Percentiles rank a stretch among this genome's conserved stretches.
These are phyloP conservation scores for Penstemon davidsonii DNA, from an alignment of 257 asterid species.

Conservation along the genomic window DNA sequence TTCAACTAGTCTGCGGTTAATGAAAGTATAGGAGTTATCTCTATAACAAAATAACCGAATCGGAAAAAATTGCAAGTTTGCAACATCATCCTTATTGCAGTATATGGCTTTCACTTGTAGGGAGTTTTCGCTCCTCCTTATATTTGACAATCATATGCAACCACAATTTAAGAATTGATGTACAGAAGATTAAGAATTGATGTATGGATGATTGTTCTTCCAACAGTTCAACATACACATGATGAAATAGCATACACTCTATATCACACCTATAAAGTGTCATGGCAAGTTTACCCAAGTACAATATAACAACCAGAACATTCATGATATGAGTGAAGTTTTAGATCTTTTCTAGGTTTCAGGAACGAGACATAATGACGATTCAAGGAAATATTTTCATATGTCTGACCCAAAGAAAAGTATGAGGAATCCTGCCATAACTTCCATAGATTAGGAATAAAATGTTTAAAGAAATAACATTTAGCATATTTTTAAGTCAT, in stretches of 20 bases:
- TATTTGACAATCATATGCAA: constrained; percentile 1
- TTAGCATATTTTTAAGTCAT: constrained; percentile 9
- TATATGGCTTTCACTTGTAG: neutral
- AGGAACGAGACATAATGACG: constrained; percentile 1
- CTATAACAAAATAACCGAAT: neutral
- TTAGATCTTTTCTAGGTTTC: constrained; percentile 12
- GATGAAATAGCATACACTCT: constrained; percentile 8
- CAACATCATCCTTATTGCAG: neutral
- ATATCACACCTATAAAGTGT: constrained; percentile 4
- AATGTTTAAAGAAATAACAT: constrained; percentile 8
- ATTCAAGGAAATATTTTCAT: constrained; percentile 4
- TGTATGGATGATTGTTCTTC: neutral
- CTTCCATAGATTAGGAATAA: constrained; percentile 6
- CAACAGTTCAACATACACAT: neutral
- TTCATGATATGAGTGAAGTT: constrained; percentile 8
- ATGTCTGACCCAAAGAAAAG: neutral
- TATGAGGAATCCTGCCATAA: constrained; percentile 6
- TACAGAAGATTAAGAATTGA: neutral
- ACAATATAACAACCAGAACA: neutral
- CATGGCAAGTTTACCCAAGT: neutral
- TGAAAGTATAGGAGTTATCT: constrained; percentile 17
- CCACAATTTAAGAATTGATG: neutral
- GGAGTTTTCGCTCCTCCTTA: constrained; percentile 5
- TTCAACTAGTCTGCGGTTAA: constrained; percentile 19
- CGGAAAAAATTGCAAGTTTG: constrained; percentile 4